phyloP scores from a whole-genome alignment of 192 early-diverging fungal species.

The Gigaspora rosea region DNA sequence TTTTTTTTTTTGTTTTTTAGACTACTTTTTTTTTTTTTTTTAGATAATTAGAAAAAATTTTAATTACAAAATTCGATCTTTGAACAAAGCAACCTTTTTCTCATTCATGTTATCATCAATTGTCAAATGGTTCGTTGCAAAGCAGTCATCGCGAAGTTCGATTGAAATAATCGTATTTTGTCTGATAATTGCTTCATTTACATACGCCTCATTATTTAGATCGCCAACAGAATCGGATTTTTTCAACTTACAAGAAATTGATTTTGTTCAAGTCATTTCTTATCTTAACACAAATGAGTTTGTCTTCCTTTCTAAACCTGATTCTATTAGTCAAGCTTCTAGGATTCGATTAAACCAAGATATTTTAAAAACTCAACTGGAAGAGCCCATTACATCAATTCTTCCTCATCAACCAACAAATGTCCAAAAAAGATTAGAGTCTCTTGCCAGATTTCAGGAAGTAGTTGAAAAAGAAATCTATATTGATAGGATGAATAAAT shows the following conservation, averaged over 20 bases:
- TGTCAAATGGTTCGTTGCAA: slow-evolving; percentile 35
- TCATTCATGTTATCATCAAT: too few species aligned
- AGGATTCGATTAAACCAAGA: slow-evolving; percentile 67
- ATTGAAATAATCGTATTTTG: slow-evolving; percentile 78
- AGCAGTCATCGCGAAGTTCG: slow-evolving; percentile 65
- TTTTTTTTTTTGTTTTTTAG: too few species aligned
- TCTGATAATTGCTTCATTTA: slow-evolving; percentile 71
- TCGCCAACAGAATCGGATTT: slow-evolving; percentile 66
- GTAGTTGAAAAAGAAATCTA: slow-evolving; percentile 43
- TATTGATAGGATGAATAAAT: slow-evolving; percentile 34
- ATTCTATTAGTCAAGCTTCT: slow-evolving; percentile 43
- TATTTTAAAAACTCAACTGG: slow-evolving; percentile 40
- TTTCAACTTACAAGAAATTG: slow-evolving; percentile 51
- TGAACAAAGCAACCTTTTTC: too few species aligned
- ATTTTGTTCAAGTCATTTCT: slow-evolving; percentile 50
- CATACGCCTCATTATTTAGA: slow-evolving; percentile 77
- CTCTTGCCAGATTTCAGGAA: slow-evolving; percentile 45
- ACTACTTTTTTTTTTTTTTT: too few species aligned
- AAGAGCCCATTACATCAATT: not conserved
- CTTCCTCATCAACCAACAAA: slow-evolving; percentile 11
- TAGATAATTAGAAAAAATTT: too few species aligned
- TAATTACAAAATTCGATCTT: too few species aligned
- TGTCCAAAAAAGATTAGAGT: slow-evolving; percentile 37
- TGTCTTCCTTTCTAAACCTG: slow-evolving; percentile 43
- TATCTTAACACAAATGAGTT: slow-evolving; percentile 37